A percentile compares a stretch with the other conserved stretches of the same genome.
These are phyloP conservation scores for Trametes sp. DNA, from an alignment of 1,284 basidiomycete genomes.

Conservation along the genomic window DNA sequence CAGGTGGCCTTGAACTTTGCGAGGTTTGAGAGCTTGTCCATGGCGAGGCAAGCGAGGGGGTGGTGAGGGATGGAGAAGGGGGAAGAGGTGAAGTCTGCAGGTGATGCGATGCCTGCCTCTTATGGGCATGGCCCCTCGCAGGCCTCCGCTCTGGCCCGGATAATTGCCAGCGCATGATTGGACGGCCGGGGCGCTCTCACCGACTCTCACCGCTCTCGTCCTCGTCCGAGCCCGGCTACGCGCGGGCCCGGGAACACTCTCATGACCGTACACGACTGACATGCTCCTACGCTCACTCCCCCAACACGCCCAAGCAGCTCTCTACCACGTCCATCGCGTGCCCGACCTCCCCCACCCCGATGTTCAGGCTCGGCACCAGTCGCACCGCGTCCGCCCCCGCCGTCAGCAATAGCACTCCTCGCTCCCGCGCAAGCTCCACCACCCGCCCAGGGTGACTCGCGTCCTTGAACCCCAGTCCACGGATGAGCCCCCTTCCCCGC, in stretches of 20 bases:
- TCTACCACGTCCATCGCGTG: conserved; percentile 89
- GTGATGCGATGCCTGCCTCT: conserved; percentile 37
- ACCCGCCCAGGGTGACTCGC: conserved; percentile 67
- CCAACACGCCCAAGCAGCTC: conserved; percentile 62
- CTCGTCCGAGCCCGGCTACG: conserved; percentile 7
- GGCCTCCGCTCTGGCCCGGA: conserved; percentile 13
- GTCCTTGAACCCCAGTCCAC: conserved; percentile 84
- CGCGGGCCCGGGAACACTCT: conserved; percentile 17
- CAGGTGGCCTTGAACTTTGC: conserved; percentile 84
- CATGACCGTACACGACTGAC: conserved; percentile 12
- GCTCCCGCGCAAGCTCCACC: conserved; percentile 83
- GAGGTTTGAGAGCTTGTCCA: conserved; percentile 80
- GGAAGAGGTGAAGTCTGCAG: conserved; percentile 27
- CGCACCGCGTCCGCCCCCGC: conserved; percentile 91
- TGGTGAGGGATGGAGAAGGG: conserved; percentile 25
- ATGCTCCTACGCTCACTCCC: conserved; percentile 11
- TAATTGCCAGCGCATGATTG: conserved; percentile 32
- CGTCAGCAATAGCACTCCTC: conserved; percentile 89
- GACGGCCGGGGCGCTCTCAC: conserved; percentile 20
- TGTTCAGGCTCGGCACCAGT: conserved; percentile 90
- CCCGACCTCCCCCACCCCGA: conserved; percentile 82
- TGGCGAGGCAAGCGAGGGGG: conserved; percentile 42
- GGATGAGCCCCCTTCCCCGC: conserved; percentile 87
- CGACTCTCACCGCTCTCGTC: conserved; percentile 19
- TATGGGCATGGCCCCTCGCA: conserved; percentile 34